These are phyloP conservation scores for Claviceps digitariae DNA, from an alignment of 2,329 filamentous ascomycete species.

Conservation along the genomic window DNA sequence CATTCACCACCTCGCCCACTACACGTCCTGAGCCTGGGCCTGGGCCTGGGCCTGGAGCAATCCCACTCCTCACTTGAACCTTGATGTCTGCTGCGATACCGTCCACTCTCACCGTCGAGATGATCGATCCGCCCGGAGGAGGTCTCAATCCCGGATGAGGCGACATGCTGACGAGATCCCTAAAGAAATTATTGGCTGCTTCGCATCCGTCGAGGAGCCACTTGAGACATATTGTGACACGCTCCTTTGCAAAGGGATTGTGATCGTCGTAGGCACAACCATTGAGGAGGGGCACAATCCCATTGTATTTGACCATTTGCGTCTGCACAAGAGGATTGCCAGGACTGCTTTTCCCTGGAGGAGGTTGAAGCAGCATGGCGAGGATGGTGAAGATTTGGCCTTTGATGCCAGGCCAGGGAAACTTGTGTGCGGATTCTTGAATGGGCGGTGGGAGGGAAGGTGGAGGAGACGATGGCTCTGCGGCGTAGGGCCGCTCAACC, in stretches of 20 bases:
- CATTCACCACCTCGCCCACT: neutral
- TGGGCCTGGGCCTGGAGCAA: conserved; percentile 8
- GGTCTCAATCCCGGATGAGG: conserved; percentile 25
- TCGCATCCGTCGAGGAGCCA: conserved; percentile 65
- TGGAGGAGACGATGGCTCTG: conserved; percentile 14
- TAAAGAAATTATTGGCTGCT: conserved; percentile 58
- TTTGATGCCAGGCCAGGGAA: conserved; percentile 65
- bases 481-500: conserved; percentile 53
- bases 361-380: conserved; percentile 79
- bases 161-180: conserved; percentile 41
- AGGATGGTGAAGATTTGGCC: conserved; percentile 85
- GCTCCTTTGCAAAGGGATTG: conserved; percentile 88
- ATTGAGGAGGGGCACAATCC: conserved; percentile 75
- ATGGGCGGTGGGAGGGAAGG: conserved; percentile 31
- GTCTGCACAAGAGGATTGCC: conserved; percentile 67
- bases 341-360: conserved; percentile 43
- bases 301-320: conserved; percentile 73
- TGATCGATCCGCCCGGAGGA: conserved; percentile 20
- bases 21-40: conserved; percentile 7
- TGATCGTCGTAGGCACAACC: conserved; percentile 86
- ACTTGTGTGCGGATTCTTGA: conserved; percentile 51
- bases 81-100: conserved; percentile 43
- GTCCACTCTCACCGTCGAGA: conserved; percentile 37
- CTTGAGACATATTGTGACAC: conserved; percentile 78
- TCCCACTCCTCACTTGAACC: conserved; percentile 33